Percentiles rank a stretch among this genome's conserved stretches.
These are phyloP conservation scores for Rhodotorula babjevae DNA, from an alignment of 768 basidiomycete species.

Conservation along the genomic window DNA sequence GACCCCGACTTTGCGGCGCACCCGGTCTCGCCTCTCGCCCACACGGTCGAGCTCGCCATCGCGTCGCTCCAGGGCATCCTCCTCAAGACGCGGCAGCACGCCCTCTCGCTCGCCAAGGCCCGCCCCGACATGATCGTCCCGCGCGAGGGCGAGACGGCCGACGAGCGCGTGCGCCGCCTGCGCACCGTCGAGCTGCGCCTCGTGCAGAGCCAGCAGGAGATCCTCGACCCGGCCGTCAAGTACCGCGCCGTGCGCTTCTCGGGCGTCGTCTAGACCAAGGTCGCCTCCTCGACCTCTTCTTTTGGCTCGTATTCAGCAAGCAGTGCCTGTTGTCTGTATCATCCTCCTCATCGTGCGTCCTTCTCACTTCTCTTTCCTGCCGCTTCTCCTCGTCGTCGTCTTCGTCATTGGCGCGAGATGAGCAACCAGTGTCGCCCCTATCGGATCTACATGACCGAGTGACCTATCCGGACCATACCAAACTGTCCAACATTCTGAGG, in stretches of 20 bases:
- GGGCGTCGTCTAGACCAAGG: neutral
- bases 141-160: slow-evolving; percentile 41
- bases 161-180: slow-evolving; percentile 68
- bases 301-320: neutral
- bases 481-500: slow-evolving; percentile 24
- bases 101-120: slow-evolving; percentile 58
- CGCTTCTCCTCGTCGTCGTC: neutral
- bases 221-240: slow-evolving; percentile 34
- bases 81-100: slow-evolving; percentile 57
- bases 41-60: slow-evolving; percentile 64
- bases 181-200: slow-evolving; percentile 77
- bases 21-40: slow-evolving; percentile 53
- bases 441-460: slow-evolving; percentile 38
- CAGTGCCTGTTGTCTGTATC: slow-evolving; percentile 16
- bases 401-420: slow-evolving; percentile 33
- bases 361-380: neutral
- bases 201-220: slow-evolving; percentile 53
- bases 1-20: slow-evolving; percentile 17
- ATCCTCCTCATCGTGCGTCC: neutral
- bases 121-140: slow-evolving; percentile 59
- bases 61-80: slow-evolving; percentile 72
- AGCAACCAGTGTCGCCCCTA: slow-evolving; percentile 45
- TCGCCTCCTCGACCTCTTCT: neutral
- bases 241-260: slow-evolving; percentile 37
- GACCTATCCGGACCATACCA: slow-evolving; percentile 26